These are phyloP conservation scores for Ensete ventricosum DNA, from an alignment of 176 grass and related monocot species.

Conservation along the genomic window DNA sequence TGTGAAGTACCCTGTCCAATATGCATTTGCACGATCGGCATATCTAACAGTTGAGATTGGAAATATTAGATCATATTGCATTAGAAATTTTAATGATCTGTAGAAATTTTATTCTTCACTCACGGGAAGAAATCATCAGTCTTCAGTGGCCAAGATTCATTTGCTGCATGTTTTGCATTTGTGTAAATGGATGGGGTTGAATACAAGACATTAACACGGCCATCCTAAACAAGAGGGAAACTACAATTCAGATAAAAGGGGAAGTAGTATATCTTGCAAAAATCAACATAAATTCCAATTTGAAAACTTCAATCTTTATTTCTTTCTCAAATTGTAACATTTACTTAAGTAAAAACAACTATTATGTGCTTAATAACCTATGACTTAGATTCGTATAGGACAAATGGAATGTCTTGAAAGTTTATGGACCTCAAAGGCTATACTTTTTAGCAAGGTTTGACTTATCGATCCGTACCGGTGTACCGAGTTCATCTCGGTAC, in stretches of 20 bases:
- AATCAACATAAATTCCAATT: background rate
- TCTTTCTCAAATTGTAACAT: background rate
- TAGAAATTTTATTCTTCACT: slow-evolving; percentile 26
- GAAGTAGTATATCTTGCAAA: background rate
- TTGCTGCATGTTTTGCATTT: slow-evolving; percentile 80
- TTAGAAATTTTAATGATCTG: background rate
- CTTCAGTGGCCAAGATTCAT: slow-evolving; percentile 84
- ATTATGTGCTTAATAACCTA: background rate
- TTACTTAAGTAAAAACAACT: background rate
- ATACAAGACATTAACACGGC: slow-evolving; percentile 88
- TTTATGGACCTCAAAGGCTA: background rate
- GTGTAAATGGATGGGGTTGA: slow-evolving; percentile 98
- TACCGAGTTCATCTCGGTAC: no score
- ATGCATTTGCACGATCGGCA: slow-evolving; percentile 83
- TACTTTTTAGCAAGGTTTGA: no score
- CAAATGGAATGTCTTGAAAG: background rate
- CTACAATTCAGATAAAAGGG: background rate
- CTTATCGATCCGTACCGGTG: no score
- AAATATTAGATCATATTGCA: slow-evolving; percentile 8
- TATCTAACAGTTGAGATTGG: slow-evolving; percentile 49
- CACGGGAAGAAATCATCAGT: slow-evolving; percentile 96
- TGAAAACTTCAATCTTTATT: background rate
- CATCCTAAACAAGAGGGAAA: slow-evolving; percentile 53
- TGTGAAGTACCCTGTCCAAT: slow-evolving; percentile 98
- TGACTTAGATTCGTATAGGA: background rate